phyloP scores from a whole-genome alignment of 306 rosid species.

The Lotus japonicus region DNA sequence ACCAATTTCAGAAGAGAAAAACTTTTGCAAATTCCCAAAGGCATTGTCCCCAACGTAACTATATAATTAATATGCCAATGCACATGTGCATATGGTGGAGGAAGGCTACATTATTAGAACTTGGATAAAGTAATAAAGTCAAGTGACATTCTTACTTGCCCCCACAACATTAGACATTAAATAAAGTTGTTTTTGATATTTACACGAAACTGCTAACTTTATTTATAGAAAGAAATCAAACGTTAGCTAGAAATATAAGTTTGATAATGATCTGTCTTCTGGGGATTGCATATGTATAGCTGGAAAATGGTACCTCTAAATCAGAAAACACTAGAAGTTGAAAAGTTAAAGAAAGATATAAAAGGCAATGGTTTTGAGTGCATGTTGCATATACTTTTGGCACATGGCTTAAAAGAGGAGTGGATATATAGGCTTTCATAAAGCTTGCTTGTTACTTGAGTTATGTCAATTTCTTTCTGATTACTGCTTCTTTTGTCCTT shows the following conservation, averaged over 20 bases:
- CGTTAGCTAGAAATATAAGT: slow-evolving; percentile 28
- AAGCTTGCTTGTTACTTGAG: slow-evolving; percentile 67
- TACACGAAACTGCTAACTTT: slow-evolving; percentile 8
- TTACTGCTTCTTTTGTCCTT: slow-evolving; percentile 20
- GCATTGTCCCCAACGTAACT: slow-evolving; percentile 14
- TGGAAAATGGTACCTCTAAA: slow-evolving; percentile 43
- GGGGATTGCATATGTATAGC: slow-evolving; percentile 22
- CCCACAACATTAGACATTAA: slow-evolving; percentile 13
- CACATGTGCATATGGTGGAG: slow-evolving; percentile 5
- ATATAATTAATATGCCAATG: slow-evolving; percentile 32
- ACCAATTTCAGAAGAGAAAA: slow-evolving; percentile 18
- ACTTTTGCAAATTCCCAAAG: slow-evolving; percentile 12
- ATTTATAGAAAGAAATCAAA: slow-evolving; percentile 25
- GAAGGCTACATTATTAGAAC: slow-evolving; percentile 25
- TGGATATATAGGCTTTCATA: slow-evolving; percentile 47
- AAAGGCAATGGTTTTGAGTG: slow-evolving; percentile 36
- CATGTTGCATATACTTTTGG: slow-evolving; percentile 46
- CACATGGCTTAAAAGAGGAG: slow-evolving; percentile 57
- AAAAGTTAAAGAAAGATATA: slow-evolving; percentile 44
- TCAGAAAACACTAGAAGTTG: slow-evolving; percentile 48
- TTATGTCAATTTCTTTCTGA: slow-evolving; percentile 57
- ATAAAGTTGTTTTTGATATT: slow-evolving; percentile 17
- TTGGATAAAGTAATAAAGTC: slow-evolving; percentile 25
- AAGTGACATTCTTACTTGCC: slow-evolving; percentile 29
- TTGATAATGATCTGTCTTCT: slow-evolving; percentile 32